Percentiles rank a stretch among this genome's conserved stretches.
Conservation (phyloP, 2,329 filamentous ascomycete species). For the Sporothrix brasiliensis region DNA sequence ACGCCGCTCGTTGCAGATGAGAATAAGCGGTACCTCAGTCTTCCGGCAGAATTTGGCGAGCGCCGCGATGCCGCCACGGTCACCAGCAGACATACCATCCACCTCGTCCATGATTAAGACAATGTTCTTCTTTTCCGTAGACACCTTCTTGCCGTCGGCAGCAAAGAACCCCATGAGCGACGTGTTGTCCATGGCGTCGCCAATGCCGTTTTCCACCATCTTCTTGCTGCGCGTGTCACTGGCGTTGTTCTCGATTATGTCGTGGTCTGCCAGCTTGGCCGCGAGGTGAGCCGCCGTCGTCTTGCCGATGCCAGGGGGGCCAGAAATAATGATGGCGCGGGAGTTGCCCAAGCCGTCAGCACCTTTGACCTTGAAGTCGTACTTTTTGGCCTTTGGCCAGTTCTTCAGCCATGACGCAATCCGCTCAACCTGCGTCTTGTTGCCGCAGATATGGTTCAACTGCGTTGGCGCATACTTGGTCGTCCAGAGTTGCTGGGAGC, state of each 20-base stretch:
- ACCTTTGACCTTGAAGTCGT: conserved; percentile 78
- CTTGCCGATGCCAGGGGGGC: conserved; percentile 94
- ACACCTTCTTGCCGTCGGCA: conserved; percentile 76
- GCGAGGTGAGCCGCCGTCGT: conserved; percentile 95
- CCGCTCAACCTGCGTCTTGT: conserved; percentile 86
- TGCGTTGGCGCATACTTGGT: conserved; percentile 90
- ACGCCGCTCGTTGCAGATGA: conserved; percentile 95
- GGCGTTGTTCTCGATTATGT: conserved; percentile 92
- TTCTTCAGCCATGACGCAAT: conserved; percentile 84
- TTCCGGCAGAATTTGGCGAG: conserved; percentile 94
- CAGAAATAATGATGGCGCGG: conserved; percentile 91
- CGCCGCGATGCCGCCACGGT: conserved; percentile 92
- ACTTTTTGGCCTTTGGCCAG: conserved; percentile 78
- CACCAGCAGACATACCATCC: conserved; percentile 96
- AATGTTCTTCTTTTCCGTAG: conserved; percentile 84
- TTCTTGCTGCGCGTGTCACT: conserved; percentile 97
- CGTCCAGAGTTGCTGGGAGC: conserved; percentile 73
- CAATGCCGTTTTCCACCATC: conserved; percentile 84
- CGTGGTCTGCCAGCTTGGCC: conserved; percentile 88
- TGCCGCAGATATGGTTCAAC: conserved; percentile 88
- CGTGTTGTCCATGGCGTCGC: conserved; percentile 89
- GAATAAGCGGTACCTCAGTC: conserved; percentile 89
- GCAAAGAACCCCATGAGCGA: conserved; percentile 91
- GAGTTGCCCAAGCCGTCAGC: conserved; percentile 81
- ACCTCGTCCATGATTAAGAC: conserved; percentile 99